Evolutionary conservation across 2,329 filamentous ascomycete genomes (phyloP).

Genomic region (Fusarium cicatricum): DNA sequence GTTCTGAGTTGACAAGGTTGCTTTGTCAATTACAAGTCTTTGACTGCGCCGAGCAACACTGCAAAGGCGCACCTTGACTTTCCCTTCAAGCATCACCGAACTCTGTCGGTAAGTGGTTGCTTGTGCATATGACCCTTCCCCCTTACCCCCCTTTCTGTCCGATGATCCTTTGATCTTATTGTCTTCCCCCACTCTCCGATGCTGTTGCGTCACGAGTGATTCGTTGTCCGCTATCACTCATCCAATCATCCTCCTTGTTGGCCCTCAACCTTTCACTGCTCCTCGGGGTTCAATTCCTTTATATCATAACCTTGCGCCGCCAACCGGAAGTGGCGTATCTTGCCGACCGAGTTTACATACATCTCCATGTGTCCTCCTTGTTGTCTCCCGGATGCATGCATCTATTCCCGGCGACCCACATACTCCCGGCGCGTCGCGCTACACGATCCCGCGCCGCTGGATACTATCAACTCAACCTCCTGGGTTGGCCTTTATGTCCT

Average conservation of each 20-base stretch:
- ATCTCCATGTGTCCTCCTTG: conserved; percentile 1
- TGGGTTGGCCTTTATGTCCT: conserved; percentile 13
- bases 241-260: conserved; percentile 17
- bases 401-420: conserved; percentile 39
- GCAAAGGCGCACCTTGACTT: conserved; percentile 12
- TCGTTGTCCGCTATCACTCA: conserved; percentile 12
- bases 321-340: conserved; percentile 16
- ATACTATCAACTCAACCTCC: conserved; percentile 17
- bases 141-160: conserved; percentile 10
- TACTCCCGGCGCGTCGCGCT: conserved; percentile 40
- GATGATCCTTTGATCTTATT: conserved; percentile 24
- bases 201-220: conserved; percentile 25
- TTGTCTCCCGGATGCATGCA: conserved; percentile 39
- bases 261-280: conserved; percentile 4
- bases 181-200: conserved; percentile 26
- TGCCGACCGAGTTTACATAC: conserved; percentile 13
- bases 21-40: not conserved
- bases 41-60: conserved; percentile 6
- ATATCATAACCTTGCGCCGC: conserved; percentile 10
- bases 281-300: not conserved
- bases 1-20: conserved; percentile 21
- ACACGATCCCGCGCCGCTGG: conserved; percentile 40
- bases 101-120: conserved; percentile 33
- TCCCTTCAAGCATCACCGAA: conserved; percentile 13
- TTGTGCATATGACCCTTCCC: conserved; percentile 4